A percentile compares a stretch with the other conserved stretches of the same genome.
These are phyloP conservation scores for Euphorbia lathyris DNA, from an alignment of 345 rosid genomes.

Conservation along the genomic window DNA sequence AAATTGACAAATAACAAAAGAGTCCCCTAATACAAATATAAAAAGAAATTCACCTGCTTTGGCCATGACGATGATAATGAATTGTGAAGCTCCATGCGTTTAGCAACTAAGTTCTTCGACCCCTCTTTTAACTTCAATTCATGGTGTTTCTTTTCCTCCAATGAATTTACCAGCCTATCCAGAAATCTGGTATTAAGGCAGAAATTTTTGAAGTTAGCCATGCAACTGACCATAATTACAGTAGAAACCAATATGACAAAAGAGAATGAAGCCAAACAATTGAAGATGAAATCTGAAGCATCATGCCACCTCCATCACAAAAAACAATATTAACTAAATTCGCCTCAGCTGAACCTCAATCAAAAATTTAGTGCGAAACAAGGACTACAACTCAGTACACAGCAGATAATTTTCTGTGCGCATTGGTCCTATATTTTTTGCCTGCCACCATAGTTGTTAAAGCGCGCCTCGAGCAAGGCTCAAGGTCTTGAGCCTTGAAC, in stretches of 20 bases:
- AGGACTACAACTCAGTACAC: background rate
- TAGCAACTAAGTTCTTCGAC: constrained; percentile 70
- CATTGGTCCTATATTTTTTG: background rate
- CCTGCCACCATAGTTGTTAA: background rate
- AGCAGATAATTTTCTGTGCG: no score
- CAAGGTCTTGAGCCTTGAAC: no score
- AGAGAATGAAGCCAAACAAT: background rate
- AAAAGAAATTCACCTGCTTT: constrained; percentile 55
- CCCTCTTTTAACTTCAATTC: constrained; percentile 78
- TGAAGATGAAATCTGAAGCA: background rate
- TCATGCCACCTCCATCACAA: background rate
- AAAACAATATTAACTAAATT: background rate
- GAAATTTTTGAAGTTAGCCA: background rate
- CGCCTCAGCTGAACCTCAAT: background rate
- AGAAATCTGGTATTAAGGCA: constrained; percentile 55
- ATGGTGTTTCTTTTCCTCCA: constrained; percentile 88
- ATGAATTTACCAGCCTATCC: constrained; percentile 70
- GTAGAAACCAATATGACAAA: constrained; percentile 1
- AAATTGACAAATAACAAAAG: background rate
- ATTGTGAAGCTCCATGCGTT: constrained; percentile 90
- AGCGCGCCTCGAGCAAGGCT: no score
- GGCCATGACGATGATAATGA: constrained; percentile 90
- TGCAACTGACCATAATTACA: background rate
- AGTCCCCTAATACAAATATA: background rate
- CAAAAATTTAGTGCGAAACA: background rate